Base-by-base conservation (phyloP, 129 eudicot species). In the Calendula officinalis region DNA sequence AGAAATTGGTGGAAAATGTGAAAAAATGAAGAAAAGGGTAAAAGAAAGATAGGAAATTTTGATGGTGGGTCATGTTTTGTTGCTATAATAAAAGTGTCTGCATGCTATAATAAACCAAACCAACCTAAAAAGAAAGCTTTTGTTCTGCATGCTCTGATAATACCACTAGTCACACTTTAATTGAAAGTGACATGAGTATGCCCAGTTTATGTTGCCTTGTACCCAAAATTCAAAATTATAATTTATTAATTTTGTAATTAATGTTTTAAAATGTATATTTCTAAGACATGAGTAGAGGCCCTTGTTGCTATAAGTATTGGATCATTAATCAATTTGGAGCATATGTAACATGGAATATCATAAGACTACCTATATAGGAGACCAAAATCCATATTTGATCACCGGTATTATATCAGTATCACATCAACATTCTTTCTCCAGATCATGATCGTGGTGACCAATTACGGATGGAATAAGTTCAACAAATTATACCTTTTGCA, bases 101-200 rank as follows among this genome's bases (percentile, higher is more conserved):
- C 78, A 22, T 22, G 30, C 30, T 22, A 22, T 22, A 22, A 22
- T 22, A 22, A 22, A 22, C 30, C 30, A 22, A 22, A 22, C 30
- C 30, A 22, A 22, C 30, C 30, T 22, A 22, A 22, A 22, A 22
- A 22, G 30, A 22, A 22, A 22, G 30, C 30, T 22, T 22, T 22
- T 22, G 30, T 22, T 22, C 30, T 22, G 30, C 30, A 46, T 60
- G 67, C 67, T 73, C 73, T 65, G 73, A 30, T 65, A 65, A 65
- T 46, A 56, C 73, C 78, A 73, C 72, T 56, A 47, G 57, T 56
- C 61, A 45, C 33, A 40, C 45, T 59, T 73, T 65, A 55, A 22
- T 27, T 72, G 71, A 72, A 64, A 72, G 66, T 64, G 71, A 72
- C 77, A 22, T 72, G 71, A 37, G 71, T 72, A 64, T 55, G 57